Percentiles rank a stretch among this genome's conserved stretches.
These are phyloP conservation scores for Nitzschia inconspicua DNA, from an alignment of 108 stramenopile genomes.

Conservation along the genomic window DNA sequence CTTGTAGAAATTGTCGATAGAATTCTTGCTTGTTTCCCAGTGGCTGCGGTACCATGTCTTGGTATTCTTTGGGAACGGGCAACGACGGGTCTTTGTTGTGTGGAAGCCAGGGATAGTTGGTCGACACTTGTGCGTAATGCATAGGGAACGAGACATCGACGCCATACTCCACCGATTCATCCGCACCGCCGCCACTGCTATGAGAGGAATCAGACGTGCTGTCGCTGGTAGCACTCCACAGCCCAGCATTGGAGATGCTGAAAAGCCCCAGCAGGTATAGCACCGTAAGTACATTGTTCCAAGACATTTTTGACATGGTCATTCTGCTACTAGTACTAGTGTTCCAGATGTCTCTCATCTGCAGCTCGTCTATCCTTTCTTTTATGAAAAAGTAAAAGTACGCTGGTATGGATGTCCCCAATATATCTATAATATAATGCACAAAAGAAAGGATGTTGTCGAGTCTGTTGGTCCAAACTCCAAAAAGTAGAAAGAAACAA, in stretches of 20 bases:
- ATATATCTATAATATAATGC: too few relatives aligned
- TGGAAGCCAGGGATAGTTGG: conserved; percentile 78
- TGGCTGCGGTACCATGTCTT: conserved; percentile 57
- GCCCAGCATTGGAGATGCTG: not conserved
- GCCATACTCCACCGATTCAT: conserved; percentile 53
- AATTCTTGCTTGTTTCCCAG: conserved; percentile 52
- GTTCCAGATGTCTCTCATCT: too few relatives aligned
- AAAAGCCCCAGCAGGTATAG: conserved; percentile 1
- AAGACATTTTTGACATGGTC: too few relatives aligned
- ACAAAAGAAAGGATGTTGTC: too few relatives aligned
- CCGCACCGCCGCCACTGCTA: not conserved
- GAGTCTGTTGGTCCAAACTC: too few relatives aligned
- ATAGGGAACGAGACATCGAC: conserved; percentile 86
- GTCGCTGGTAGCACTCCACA: conserved; percentile 9
- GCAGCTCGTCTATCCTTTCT: too few relatives aligned
- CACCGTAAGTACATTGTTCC: too few relatives aligned
- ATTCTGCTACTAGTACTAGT: too few relatives aligned
- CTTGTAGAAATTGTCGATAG: conserved; percentile 55
- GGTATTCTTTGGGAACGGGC: conserved; percentile 42
- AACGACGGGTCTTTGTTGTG: conserved; percentile 63
- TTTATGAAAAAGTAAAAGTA: too few relatives aligned
- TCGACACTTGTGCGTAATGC: conserved; percentile 49
- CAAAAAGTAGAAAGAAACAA: too few relatives aligned
- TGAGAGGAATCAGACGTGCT: not conserved
- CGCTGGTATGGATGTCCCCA: too few relatives aligned